Conservation (phyloP, 768 basidiomycete species). For the Galerina marginata region DNA sequence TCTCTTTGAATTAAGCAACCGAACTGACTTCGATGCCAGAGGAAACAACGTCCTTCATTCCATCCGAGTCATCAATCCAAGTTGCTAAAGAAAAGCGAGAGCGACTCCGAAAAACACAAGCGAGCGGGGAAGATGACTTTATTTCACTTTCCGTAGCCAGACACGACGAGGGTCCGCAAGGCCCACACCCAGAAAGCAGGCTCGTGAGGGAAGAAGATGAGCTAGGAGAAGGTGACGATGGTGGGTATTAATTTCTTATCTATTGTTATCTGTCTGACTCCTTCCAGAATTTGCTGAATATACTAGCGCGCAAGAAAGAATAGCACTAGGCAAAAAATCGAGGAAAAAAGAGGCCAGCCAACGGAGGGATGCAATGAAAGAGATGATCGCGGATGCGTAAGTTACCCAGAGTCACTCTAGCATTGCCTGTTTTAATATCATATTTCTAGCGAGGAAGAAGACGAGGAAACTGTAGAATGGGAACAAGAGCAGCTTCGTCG, state of each 20-base stretch:
- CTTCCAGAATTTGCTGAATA: conserved; percentile 81
- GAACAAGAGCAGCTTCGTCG: conserved; percentile 83
- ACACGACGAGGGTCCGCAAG: conserved; percentile 56
- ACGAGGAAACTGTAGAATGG: conserved; percentile 88
- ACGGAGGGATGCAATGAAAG: conserved; percentile 72
- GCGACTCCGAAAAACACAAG: conserved; percentile 57
- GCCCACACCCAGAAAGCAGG: conserved; percentile 86
- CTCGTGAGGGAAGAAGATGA: conserved; percentile 88
- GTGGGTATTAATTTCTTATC: conserved; percentile 44
- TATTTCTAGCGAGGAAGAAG: conserved; percentile 68
- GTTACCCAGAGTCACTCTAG: conserved; percentile 29
- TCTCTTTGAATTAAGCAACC: conserved; percentile 1
- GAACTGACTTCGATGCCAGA: conserved; percentile 25
- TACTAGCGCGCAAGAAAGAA: conserved; percentile 85
- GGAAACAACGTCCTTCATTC: conserved; percentile 51
- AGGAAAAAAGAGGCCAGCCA: conserved; percentile 72
- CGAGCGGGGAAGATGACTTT: conserved; percentile 65
- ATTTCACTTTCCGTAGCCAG: conserved; percentile 78
- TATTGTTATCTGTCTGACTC: neutral
- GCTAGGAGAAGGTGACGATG: conserved; percentile 86
- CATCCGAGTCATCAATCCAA: conserved; percentile 71
- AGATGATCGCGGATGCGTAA: conserved; percentile 83
- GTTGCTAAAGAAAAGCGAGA: conserved; percentile 81
- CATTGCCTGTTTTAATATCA: neutral
- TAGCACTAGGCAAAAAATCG: conserved; percentile 84